Evolutionary conservation across 2,329 filamentous ascomycete species (phyloP).

Genomic region (Claviceps pusilla): DNA sequence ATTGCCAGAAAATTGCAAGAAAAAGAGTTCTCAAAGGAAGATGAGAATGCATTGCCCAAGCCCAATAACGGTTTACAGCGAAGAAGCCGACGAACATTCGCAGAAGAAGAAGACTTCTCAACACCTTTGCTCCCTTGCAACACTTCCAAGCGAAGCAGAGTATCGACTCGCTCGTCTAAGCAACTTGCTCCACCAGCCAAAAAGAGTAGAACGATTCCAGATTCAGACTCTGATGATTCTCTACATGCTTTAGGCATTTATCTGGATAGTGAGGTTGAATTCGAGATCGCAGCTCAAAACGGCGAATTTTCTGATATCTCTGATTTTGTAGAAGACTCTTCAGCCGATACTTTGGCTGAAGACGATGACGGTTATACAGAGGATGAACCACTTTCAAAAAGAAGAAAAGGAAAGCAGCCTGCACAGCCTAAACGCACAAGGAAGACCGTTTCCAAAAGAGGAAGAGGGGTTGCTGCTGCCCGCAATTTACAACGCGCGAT

Average conservation of each 20-base stretch:
- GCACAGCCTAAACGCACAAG: neutral
- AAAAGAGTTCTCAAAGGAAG: conserved; percentile 15
- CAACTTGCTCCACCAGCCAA: conserved; percentile 15
- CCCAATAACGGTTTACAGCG: conserved; percentile 2
- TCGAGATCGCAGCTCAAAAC: conserved; percentile 9
- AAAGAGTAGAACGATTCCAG: conserved; percentile 15
- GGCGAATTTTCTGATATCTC: neutral
- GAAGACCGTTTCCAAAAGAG: neutral
- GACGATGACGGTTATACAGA: conserved; percentile 12
- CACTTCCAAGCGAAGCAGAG: conserved; percentile 13
- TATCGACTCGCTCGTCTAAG: conserved; percentile 9
- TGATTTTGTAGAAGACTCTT: conserved; percentile 4
- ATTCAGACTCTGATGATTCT: conserved; percentile 13
- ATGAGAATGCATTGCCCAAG: neutral
- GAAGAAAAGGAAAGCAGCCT: conserved; percentile 7
- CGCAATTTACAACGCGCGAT: neutral
- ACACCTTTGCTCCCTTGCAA: conserved; percentile 5
- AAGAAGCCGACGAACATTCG: neutral
- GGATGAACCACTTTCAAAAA: conserved; percentile 15
- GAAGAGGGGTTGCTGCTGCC: neutral
- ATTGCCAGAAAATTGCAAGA: conserved; percentile 21
- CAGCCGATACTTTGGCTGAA: neutral
- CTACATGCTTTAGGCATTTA: conserved; percentile 13
- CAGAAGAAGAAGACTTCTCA: neutral
- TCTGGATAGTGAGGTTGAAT: conserved; percentile 19